Percentiles rank a stretch among this genome's conserved stretches.
phyloP scores from a whole-genome alignment of 805 yeast genomes.

The Metschnikowia aberdeeniae region DNA sequence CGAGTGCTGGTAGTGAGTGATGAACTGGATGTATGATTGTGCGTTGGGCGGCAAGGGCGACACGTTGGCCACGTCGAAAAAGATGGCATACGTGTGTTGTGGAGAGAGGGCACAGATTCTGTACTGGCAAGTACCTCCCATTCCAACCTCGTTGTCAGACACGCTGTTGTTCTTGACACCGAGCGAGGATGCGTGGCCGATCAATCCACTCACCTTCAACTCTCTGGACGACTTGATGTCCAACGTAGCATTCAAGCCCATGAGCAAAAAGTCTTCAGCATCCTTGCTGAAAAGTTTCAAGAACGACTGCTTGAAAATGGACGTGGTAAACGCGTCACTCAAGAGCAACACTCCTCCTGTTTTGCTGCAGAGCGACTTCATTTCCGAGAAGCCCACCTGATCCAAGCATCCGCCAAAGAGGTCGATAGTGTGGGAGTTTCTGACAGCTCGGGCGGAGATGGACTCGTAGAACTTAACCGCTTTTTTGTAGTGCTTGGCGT shows the following conservation, averaged over 20 bases:
- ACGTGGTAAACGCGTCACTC: conserved; percentile 90
- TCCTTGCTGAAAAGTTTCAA: conserved; percentile 85
- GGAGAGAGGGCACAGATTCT: conserved; percentile 82
- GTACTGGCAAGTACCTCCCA: conserved; percentile 91
- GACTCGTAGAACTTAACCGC: conserved; percentile 78
- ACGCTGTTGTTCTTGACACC: conserved; percentile 67
- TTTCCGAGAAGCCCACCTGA: conserved; percentile 92
- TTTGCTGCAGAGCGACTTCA: conserved; percentile 77
- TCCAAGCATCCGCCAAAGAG: conserved; percentile 94
- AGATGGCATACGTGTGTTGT: conserved; percentile 81
- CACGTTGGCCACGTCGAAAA: conserved; percentile 67
- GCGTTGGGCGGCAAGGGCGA: conserved; percentile 46
- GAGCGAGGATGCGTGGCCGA: conserved; percentile 86
- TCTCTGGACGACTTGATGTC: conserved; percentile 86
- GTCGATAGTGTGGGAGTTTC: conserved; percentile 79
- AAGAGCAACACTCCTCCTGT: conserved; percentile 90
- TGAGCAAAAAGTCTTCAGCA: conserved; percentile 76
- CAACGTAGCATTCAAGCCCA: conserved; percentile 87
- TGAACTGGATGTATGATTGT: conserved; percentile 68
- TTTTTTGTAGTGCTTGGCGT: conserved; percentile 80
- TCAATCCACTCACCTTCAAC: conserved; percentile 84
- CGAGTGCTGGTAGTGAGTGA: conserved; percentile 93
- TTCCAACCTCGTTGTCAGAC: conserved; percentile 89
- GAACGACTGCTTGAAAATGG: conserved; percentile 89
- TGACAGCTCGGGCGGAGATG: conserved; percentile 62